Evolutionary conservation across 2,329 filamentous ascomycete genomes (phyloP).

Genomic region (Aureobasidium sp.): DNA sequence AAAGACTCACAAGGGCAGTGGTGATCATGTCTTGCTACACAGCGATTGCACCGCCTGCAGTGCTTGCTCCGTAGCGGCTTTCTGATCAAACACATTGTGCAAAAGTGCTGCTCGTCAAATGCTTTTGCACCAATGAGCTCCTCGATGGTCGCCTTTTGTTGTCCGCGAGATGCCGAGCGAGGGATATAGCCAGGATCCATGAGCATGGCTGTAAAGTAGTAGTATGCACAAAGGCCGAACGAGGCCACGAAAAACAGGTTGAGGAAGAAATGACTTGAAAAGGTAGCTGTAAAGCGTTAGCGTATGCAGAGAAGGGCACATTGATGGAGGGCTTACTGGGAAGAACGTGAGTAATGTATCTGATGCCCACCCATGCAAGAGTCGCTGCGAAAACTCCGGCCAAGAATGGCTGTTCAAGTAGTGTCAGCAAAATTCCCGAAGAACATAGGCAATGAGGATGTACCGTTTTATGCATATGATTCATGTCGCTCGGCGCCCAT

Average conservation of each 20-base stretch:
- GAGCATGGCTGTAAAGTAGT: slow-evolving; percentile 79
- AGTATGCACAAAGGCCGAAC: slow-evolving; percentile 67
- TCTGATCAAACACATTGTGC: slow-evolving; percentile 87
- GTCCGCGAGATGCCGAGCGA: slow-evolving; percentile 78
- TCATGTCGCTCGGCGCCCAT: slow-evolving; percentile 82
- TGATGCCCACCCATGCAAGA: slow-evolving; percentile 69
- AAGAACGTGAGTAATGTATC: slow-evolving; percentile 69
- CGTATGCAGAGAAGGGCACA: not conserved
- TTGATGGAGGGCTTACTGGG: slow-evolving; percentile 45
- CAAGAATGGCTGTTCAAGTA: slow-evolving; percentile 64
- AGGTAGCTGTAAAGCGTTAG: slow-evolving; percentile 48
- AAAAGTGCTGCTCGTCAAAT: slow-evolving; percentile 92
- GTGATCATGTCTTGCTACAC: slow-evolving; percentile 93
- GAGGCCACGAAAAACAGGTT: slow-evolving; percentile 68
- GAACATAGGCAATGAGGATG: slow-evolving; percentile 28
- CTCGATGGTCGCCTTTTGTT: slow-evolving; percentile 83
- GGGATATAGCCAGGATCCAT: slow-evolving; percentile 90
- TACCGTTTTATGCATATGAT: slow-evolving; percentile 82
- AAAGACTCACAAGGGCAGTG: slow-evolving; percentile 67
- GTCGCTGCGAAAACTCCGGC: slow-evolving; percentile 88
- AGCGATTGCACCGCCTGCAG: slow-evolving; percentile 83
- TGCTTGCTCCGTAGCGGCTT: slow-evolving; percentile 93
- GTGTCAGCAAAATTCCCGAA: not conserved
- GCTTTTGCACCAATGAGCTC: slow-evolving; percentile 79
- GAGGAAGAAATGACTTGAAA: slow-evolving; percentile 59